phyloP scores from a whole-genome alignment of 2,329 filamentous ascomycete species.

The Xylogone sp. region DNA sequence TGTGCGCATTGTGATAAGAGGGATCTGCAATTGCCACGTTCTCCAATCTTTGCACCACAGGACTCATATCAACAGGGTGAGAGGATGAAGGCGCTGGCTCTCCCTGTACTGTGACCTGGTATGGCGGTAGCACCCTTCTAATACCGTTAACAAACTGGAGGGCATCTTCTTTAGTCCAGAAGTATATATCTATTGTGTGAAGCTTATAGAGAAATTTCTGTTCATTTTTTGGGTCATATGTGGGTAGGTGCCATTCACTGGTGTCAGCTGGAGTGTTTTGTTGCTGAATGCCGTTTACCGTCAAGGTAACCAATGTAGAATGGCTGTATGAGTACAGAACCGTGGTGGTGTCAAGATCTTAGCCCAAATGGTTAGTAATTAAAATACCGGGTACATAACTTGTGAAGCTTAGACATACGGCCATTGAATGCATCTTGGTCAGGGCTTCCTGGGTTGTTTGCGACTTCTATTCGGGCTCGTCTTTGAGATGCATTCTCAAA shows the following conservation, averaged over 20 bases:
- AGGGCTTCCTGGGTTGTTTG: conserved; percentile 69
- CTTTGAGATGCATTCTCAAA: conserved; percentile 69
- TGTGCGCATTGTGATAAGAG: conserved; percentile 35
- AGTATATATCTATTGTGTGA: conserved; percentile 73
- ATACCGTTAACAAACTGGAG: conserved; percentile 66
- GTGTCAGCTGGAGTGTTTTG: conserved; percentile 32
- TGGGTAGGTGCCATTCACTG: conserved; percentile 72
- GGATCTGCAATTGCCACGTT: conserved; percentile 63
- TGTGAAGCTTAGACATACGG: conserved; percentile 47
- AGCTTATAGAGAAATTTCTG: conserved; percentile 77
- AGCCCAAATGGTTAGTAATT: conserved; percentile 1
- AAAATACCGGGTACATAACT: conserved; percentile 3
- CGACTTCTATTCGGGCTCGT: conserved; percentile 69
- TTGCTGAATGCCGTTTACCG: conserved; percentile 46
- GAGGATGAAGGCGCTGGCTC: conserved; percentile 53
- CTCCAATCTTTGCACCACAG: conserved; percentile 71
- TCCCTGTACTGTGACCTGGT: conserved; percentile 60
- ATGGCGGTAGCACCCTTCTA: conserved; percentile 57
- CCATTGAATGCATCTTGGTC: conserved; percentile 79
- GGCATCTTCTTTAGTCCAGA: conserved; percentile 73
- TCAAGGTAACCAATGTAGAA: conserved; percentile 65
- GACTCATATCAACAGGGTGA: conserved; percentile 51
- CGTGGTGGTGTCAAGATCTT: conserved; percentile 62
- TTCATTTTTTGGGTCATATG: conserved; percentile 68
- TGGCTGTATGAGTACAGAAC: conserved; percentile 73